Evolutionary conservation across 192 early-diverging fungal genomes (phyloP), one percentile per base, ranked within the genome.

Genomic region (Coemansia reversa): DNA sequence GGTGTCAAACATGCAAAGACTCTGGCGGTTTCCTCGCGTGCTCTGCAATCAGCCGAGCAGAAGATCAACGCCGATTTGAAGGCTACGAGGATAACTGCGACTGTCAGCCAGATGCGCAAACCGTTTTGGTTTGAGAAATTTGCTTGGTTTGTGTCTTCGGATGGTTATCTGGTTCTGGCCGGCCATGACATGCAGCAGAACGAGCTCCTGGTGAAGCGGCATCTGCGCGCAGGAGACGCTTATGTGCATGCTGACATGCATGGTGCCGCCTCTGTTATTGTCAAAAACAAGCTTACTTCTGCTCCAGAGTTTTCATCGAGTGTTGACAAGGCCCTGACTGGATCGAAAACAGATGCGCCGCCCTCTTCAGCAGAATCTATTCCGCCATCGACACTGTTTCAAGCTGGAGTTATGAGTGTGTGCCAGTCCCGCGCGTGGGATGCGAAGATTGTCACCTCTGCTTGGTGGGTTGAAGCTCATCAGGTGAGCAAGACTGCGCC

Each of bases 121-220:
- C 93, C 93, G 16, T 91, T 88, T 39, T 99, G 96, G 96, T 99
- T 99, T 79, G 97, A 99, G 76, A 96, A 95, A 81, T 99, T 98
- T 62, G 63, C 92, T 28, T 98, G 96, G 96, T 98, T 95, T 62
- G 79, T 98, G 22, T 90, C 90, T 18, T 88, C 89, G 0, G 97
- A 99, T 59, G 94, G 94, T 66, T 93, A 93, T 65, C 74, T 99
- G 52, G 86, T 99, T 23, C 84, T 99, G 65, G 93, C 93, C 27
- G 97, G 96, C 22, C 85, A 88, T 19, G 97, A 99, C 67, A 90
- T 91, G 69, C 85, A 86, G 58, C 96, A 98, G 75, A 98, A 96
- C 78, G 96, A 98, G 72, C 56, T 94, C 30, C 77, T 98, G 22
- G 91, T 98, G 7, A 89, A 89, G 55, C 81, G 87, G 53, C 82